Evolutionary conservation across 768 basidiomycete species (phyloP), one percentile per base, ranked within the genome.

Genomic region (Boletus rubroflammeus): DNA sequence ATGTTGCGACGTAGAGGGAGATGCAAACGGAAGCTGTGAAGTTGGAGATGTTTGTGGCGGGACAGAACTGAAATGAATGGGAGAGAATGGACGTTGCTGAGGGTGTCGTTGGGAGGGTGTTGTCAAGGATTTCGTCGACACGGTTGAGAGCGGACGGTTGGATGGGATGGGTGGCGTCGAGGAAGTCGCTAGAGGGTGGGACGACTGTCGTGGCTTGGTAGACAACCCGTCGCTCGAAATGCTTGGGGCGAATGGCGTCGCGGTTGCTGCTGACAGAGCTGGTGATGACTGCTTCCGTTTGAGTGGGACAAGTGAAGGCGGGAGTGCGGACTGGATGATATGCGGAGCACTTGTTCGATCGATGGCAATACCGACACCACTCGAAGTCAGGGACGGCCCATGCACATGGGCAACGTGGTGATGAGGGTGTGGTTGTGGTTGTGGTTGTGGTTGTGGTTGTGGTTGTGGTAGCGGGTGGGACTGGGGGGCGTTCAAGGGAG

Each of bases 251-350:
- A 54, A 50, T 40, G 64, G 49, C 26, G 62, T 45, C 42, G 53
- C 4, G 17, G 55, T 25, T 23, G 53, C 10, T 17, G 56, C 31
- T 45, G 57, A 41, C 43, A 66, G 54, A 36, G 63, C 50, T 31
- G 67, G 62, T 34, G 63, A 61, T 47, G 62, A 51, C 39, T 71
- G 73, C 51, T 73, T 75, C 25, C 79, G 72, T 62, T 80, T 80
- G 50, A 73, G 70, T 7, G 75, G 77, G 51, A 76, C 63, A 25
- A 76, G 57, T 21, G 62, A 63, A 17, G 63, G 53, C 25, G 72
- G 60, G 39, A 64, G 47, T 31, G 57, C 45, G 17, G 62, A 55
- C 49, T 67, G 67, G 39, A 68, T 38, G 52, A 64, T 46, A 26
- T 44, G 64, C 3, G 59, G 48, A n/a, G 47, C 23, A 32, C 53